Evolutionary conservation across 176 grass and related monocot species (phyloP).

Genomic region (Elymus sibiricus): DNA sequence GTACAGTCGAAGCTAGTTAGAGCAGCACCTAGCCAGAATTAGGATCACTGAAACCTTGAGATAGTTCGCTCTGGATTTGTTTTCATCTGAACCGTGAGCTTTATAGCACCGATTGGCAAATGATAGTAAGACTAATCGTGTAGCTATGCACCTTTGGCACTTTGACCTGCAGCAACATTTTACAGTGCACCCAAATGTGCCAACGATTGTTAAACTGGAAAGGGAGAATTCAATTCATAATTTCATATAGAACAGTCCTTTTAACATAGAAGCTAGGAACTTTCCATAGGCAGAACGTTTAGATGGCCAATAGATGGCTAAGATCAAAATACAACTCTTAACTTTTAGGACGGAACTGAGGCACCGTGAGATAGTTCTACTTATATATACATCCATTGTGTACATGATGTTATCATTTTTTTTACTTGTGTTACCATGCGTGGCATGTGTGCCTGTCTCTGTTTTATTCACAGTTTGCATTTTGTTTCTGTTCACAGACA

Average conservation of each 20-base stretch:
- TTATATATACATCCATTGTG: background rate
- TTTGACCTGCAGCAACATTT: background rate
- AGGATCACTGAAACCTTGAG: background rate
- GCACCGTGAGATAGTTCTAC: background rate
- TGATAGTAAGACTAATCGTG: background rate
- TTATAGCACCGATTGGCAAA: background rate
- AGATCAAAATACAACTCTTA: background rate
- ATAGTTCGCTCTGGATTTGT: background rate
- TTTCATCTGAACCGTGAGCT: background rate
- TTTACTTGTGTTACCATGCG: background rate
- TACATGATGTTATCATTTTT: background rate
- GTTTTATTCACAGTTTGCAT: slow-evolving; percentile 1
- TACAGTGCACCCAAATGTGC: background rate
- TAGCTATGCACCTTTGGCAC: background rate
- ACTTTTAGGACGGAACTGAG: background rate
- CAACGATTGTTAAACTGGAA: background rate
- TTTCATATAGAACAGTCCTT: background rate
- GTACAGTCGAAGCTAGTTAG: background rate
- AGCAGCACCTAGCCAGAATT: background rate
- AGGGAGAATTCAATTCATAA: background rate
- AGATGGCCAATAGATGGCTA: background rate
- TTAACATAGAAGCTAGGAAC: background rate
- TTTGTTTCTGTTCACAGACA: slow-evolving; percentile 58
- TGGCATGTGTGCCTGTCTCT: background rate
- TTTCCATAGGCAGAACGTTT: background rate